Percentiles rank a stretch among this genome's conserved stretches.
Conservation (phyloP, 169 alveolate genomes). For the Plasmodium yoelii region DNA sequence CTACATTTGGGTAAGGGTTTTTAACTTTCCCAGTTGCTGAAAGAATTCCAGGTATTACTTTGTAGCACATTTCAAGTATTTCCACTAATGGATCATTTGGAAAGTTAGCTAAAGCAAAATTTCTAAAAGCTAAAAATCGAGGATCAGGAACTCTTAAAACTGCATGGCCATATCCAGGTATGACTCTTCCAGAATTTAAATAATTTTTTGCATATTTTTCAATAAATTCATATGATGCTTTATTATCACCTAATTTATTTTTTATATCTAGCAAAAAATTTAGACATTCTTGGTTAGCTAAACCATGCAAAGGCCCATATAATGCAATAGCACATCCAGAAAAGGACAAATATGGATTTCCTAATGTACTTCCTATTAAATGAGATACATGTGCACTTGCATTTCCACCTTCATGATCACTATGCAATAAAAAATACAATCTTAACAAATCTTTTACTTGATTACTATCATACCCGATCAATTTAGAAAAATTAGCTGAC, state of each 20-base stretch:
- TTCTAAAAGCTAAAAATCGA: conserved; percentile 88
- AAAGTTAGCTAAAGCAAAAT: conserved; percentile 91
- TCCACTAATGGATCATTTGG: conserved; percentile 88
- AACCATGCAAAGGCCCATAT: conserved; percentile 96
- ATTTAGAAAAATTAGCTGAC: conserved; percentile 84
- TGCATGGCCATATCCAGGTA: conserved; percentile 98
- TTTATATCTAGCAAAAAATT: conserved; percentile 91
- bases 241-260: conserved; percentile 87
- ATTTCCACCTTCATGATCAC: conserved; percentile 96
- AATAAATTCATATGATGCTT: conserved; percentile 80
- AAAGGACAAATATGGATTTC: conserved; percentile 94
- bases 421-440: conserved; percentile 87
- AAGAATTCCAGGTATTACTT: conserved; percentile 90
- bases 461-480: conserved; percentile 79
- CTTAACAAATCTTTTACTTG: conserved; percentile 82
- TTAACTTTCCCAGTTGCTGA: conserved; percentile 91
- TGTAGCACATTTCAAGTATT: conserved; percentile 83
- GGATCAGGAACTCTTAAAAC: conserved; percentile 97
- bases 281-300: conserved; percentile 96
- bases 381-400: conserved; percentile 96
- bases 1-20: conserved; percentile 98
- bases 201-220: conserved; percentile 85
- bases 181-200: conserved; percentile 90
- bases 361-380: conserved; percentile 93
- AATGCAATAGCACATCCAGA: conserved; percentile 83